phyloP scores from a whole-genome alignment of 179 eudicot genomes.

The Spinacia oleracea region DNA sequence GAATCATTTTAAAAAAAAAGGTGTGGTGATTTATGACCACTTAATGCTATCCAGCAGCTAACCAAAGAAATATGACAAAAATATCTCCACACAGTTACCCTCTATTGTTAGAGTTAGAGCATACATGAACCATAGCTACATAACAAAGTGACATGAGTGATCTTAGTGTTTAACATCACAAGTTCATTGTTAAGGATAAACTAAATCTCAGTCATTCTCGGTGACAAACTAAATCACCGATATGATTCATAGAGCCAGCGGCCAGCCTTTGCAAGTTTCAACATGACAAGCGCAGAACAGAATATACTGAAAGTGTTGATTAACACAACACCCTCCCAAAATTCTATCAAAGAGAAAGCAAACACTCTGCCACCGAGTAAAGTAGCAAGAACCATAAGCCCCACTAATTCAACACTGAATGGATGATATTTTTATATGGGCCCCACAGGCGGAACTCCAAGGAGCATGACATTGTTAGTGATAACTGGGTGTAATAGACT shows the following conservation, averaged over 20 bases:
- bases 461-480: not conserved
- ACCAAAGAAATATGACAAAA: not conserved
- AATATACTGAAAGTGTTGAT: not conserved
- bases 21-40: too few relatives aligned
- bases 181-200: not conserved
- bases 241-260: not conserved
- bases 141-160: not conserved
- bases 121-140: not conserved
- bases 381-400: not conserved
- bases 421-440: not conserved
- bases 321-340: not conserved
- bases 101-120: not conserved
- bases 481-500: not conserved
- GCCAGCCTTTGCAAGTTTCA: not conserved
- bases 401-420: not conserved
- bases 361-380: not conserved
- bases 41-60: not conserved
- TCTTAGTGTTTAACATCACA: not conserved
- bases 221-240: not conserved
- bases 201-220: not conserved
- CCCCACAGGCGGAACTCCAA: not conserved
- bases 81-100: not conserved
- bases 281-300: not conserved
- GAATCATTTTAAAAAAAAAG: not conserved
- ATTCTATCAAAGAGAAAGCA: not conserved